phyloP scores from a whole-genome alignment of 2,329 filamentous ascomycete genomes.

The Aspergillus fructus region DNA sequence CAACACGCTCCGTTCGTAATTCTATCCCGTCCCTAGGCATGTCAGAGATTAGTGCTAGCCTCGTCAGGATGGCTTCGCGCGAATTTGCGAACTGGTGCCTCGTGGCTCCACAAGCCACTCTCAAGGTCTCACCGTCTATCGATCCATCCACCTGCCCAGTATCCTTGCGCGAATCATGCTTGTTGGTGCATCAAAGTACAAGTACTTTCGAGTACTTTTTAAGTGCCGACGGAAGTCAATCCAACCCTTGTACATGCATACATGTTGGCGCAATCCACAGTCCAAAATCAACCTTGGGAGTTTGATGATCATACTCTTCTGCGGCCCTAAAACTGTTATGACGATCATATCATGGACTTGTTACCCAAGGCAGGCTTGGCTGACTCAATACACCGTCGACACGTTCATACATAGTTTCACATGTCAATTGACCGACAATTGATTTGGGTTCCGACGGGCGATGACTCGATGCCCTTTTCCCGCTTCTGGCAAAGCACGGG shows the following conservation, averaged over 20 bases:
- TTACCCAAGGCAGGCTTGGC: not conserved
- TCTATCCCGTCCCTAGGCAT: not conserved
- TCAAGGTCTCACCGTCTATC: not conserved
- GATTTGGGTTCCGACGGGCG: not conserved
- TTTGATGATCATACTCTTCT: not conserved
- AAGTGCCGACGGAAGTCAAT: not conserved
- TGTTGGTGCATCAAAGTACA: constrained; percentile 1
- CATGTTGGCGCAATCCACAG: constrained; percentile 1
- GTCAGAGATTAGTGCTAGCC: not conserved
- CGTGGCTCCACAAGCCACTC: not conserved
- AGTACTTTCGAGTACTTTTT: constrained; percentile 1
- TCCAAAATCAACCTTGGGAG: not conserved
- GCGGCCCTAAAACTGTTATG: not conserved
- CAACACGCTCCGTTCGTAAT: not conserved
- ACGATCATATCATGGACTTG: not conserved
- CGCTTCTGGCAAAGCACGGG: not conserved
- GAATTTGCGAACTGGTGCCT: not conserved
- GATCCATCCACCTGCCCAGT: not conserved
- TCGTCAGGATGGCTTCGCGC: not conserved
- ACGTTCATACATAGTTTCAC: not conserved
- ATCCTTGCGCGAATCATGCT: not conserved
- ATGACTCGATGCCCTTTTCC: not conserved
- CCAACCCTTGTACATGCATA: constrained; percentile 5
- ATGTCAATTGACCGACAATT: not conserved
- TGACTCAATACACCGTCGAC: not conserved